phyloP scores from a whole-genome alignment of 345 rosid genomes.

The Acer campestre region DNA sequence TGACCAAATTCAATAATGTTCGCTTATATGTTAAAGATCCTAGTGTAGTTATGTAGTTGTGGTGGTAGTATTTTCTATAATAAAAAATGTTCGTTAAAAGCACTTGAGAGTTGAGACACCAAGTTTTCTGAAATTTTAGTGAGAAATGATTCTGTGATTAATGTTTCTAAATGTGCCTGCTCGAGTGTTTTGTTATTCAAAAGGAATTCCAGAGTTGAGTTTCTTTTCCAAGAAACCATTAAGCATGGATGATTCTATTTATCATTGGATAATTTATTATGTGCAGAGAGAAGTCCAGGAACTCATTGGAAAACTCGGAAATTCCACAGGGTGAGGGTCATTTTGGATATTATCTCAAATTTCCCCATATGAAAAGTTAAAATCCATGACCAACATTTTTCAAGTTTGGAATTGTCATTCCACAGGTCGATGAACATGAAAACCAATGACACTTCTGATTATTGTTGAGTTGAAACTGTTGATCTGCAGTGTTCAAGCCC shows the following conservation, averaged over 20 bases:
- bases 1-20: background rate
- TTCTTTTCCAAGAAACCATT: too few species aligned
- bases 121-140: background rate
- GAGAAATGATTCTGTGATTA: background rate
- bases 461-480: background rate
- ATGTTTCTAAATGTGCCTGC: background rate
- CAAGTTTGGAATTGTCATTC: background rate
- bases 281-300: background rate
- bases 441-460: background rate
- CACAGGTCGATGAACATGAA: background rate
- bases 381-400: background rate
- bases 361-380: background rate
- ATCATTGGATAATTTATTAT: too few species aligned
- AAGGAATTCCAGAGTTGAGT: background rate
- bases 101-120: background rate
- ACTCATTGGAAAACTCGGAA: too few species aligned
- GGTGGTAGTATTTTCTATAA: background rate
- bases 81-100: too few species aligned
- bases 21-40: background rate
- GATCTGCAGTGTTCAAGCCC: background rate
- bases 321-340: too few species aligned
- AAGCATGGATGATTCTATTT: background rate
- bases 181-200: background rate
- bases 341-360: too few species aligned
- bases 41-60: background rate